Conservation (phyloP, 345 rosid species). For the Eutrema yunnanense region DNA sequence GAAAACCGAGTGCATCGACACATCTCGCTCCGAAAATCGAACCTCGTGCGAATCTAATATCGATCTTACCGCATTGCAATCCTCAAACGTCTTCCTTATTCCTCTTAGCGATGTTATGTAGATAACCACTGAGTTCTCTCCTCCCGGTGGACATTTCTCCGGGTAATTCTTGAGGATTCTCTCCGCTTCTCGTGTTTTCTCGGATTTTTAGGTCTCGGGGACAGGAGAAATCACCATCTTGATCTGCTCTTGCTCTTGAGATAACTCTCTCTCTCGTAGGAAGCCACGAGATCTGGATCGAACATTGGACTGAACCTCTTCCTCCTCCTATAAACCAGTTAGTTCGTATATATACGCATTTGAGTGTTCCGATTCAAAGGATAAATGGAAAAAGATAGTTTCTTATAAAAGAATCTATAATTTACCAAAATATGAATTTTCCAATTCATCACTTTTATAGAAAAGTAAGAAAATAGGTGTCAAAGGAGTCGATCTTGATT, state of each 20-base stretch:
- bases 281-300: conserved; percentile 68
- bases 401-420: too few relatives aligned
- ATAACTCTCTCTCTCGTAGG: conserved; percentile 57
- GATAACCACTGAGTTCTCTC: conserved; percentile 65
- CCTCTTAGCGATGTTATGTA: conserved; percentile 62
- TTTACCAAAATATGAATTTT: too few relatives aligned
- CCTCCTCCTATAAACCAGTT: conserved; percentile 5
- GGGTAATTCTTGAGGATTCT: conserved; percentile 38
- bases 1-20: conserved; percentile 88
- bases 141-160: conserved; percentile 65
- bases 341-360: neutral
- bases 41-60: conserved; percentile 52
- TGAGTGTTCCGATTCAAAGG: neutral
- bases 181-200: conserved; percentile 27
- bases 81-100: too few relatives aligned
- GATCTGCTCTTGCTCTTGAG: conserved; percentile 59
- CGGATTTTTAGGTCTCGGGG: conserved; percentile 10
- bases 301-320: conserved; percentile 70
- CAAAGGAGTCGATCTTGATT: conserved; percentile 26
- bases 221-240: conserved; percentile 50
- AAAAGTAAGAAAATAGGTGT: neutral
- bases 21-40: conserved; percentile 61
- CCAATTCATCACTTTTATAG: too few relatives aligned
- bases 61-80: conserved; percentile 23
- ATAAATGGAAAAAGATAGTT: neutral